phyloP scores from a whole-genome alignment of 2,329 filamentous ascomycete species.

The Tetracladium maxilliforme region DNA sequence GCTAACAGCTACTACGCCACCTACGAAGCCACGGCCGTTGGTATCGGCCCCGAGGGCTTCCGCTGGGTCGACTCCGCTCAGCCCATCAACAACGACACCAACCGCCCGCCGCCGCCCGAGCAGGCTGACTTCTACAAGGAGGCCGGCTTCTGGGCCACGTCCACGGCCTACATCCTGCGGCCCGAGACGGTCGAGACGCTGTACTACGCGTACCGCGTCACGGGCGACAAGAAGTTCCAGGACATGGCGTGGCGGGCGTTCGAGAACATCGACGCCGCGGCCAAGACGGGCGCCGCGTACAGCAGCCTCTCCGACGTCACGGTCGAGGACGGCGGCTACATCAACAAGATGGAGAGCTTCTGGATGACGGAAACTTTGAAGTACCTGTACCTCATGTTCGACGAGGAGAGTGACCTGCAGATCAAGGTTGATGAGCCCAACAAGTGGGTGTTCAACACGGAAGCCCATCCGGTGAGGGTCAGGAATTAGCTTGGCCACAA shows the following conservation, averaged over 20 bases:
- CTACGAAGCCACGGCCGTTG: conserved; percentile 51
- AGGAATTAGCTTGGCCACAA: too few species aligned
- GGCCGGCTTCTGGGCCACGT: conserved; percentile 59
- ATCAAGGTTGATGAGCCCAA: conserved; percentile 32
- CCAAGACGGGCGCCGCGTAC: conserved; percentile 43
- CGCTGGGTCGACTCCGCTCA: conserved; percentile 37
- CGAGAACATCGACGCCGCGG: conserved; percentile 44
- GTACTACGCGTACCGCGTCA: conserved; percentile 78
- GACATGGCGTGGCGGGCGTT: conserved; percentile 79
- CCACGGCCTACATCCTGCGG: conserved; percentile 49
- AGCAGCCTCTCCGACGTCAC: conserved; percentile 52
- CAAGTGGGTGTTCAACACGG: conserved; percentile 47
- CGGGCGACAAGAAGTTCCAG: conserved; percentile 60
- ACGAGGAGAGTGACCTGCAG: conserved; percentile 30
- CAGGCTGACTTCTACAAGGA: conserved; percentile 45
- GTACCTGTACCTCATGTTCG: conserved; percentile 44
- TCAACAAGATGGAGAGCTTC: conserved; percentile 73
- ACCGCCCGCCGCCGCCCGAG: conserved; percentile 25
- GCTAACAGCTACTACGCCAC: conserved; percentile 61
- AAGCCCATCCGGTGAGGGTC: conserved; percentile 46
- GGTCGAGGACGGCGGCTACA: conserved; percentile 50
- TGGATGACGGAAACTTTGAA: conserved; percentile 81
- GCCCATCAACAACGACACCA: conserved; percentile 16
- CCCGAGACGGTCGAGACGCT: conserved; percentile 74
- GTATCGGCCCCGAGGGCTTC: conserved; percentile 66